Evolutionary conservation across 2,329 filamentous ascomycete species (phyloP).

Genomic region (Fusarium penzigii): DNA sequence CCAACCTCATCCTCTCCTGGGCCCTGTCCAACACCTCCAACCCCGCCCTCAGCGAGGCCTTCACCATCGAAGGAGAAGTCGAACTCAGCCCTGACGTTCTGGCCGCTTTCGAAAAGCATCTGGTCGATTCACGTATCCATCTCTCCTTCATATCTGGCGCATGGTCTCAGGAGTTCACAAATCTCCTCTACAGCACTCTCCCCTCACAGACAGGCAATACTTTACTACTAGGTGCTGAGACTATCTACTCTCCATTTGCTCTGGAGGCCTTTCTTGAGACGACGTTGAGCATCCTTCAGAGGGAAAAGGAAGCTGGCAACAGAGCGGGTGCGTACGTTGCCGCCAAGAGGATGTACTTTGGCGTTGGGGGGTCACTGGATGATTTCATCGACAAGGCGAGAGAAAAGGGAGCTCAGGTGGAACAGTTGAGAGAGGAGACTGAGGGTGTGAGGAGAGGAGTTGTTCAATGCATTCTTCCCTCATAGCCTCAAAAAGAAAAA

Average conservation of each 20-base stretch:
- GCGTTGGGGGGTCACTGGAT: conserved; percentile 79
- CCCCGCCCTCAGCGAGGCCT: conserved; percentile 45
- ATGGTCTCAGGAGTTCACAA: conserved; percentile 68
- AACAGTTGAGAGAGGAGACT: conserved; percentile 57
- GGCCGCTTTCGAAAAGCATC: conserved; percentile 55
- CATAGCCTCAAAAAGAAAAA: conserved; percentile 2
- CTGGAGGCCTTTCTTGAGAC: conserved; percentile 69
- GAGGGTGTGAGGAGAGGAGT: conserved; percentile 64
- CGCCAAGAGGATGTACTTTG: conserved; percentile 82
- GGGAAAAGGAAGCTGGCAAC: conserved; percentile 40
- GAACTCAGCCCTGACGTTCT: conserved; percentile 62
- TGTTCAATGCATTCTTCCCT: conserved; percentile 48
- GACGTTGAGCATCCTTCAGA: conserved; percentile 58
- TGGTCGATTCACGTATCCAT: conserved; percentile 52
- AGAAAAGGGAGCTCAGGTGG: conserved; percentile 49
- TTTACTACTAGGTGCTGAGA: conserved; percentile 73
- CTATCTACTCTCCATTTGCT: conserved; percentile 78
- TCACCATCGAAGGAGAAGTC: conserved; percentile 59
- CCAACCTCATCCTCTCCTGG: conserved; percentile 76
- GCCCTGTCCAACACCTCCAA: conserved; percentile 46
- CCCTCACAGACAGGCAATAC: conserved; percentile 31
- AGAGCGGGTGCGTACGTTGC: conserved; percentile 66
- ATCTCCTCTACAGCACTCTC: conserved; percentile 50
- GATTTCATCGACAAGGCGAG: conserved; percentile 63
- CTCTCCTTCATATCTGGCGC: conserved; percentile 73